Evolutionary conservation across 257 asterid species (phyloP).

Genomic region (Vinca minor): DNA sequence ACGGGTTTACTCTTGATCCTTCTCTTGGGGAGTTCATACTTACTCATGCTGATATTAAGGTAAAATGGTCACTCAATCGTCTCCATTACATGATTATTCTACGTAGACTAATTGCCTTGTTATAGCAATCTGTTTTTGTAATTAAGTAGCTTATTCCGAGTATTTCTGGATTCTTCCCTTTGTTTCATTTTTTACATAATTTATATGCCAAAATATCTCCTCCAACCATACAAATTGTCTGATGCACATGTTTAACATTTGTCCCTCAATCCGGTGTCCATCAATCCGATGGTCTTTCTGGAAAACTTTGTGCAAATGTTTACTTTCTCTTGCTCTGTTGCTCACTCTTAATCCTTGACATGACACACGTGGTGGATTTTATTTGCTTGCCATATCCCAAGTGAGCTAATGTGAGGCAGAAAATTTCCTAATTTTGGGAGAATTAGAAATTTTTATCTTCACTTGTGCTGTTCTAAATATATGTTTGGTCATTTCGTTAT

Average conservation of each 20-base stretch:
- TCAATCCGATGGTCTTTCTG: not conserved
- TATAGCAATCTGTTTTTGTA: not conserved
- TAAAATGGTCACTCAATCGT: slow-evolving; percentile 16
- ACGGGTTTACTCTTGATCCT: slow-evolving; percentile 96
- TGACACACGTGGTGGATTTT: not conserved
- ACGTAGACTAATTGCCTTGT: not conserved
- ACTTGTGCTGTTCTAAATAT: not conserved
- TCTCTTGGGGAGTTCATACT: slow-evolving; percentile 93
- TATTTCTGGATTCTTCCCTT: not conserved
- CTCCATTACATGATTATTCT: not conserved
- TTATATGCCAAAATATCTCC: not conserved
- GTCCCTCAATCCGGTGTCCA: not conserved
- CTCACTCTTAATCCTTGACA: not conserved
- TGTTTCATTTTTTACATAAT: not conserved
- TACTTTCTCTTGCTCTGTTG: no score
- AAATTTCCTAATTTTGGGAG: not conserved
- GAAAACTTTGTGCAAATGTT: not conserved
- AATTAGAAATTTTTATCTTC: not conserved
- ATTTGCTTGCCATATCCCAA: not conserved
- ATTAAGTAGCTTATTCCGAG: not conserved
- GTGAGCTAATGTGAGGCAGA: not conserved
- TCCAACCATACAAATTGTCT: not conserved
- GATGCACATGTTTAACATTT: not conserved
- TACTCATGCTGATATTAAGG: slow-evolving; percentile 96
- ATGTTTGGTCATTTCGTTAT: no score